Evolutionary conservation across 2,329 filamentous ascomycete species (phyloP), one percentile per base, ranked within the genome.

Genomic region (Fusarium sp.): DNA sequence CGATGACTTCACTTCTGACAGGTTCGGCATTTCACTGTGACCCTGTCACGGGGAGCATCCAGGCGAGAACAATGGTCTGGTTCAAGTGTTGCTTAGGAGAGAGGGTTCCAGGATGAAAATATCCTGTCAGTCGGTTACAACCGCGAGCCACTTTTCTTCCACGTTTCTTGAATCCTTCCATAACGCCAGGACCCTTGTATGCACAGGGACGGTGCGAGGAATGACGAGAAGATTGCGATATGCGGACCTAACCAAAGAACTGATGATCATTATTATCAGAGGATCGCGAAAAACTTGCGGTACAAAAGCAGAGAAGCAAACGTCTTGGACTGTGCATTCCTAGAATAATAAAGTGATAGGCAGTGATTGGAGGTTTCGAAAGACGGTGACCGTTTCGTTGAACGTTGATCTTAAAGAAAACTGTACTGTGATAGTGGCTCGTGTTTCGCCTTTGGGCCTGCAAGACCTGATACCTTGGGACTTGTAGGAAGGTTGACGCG

Each of bases 201-300:
- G 33, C 29, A 42, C 42, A 51, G 43, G 23, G 48, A 41, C 47
- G 39, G 65, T 57, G 49, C 43, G 56, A 67, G 50, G 57, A 72
- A 74, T 72, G 70, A 58, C 49, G 46, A 62, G 62, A 59, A 66
- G 49, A 73, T 67, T 72, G 64, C 48, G 69, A 72, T 72, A 52
- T 59, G 66, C 64, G 36, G 55, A 50, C 55, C 58, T 61, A 49
- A 49, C 53, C 58, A 36, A 31, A 43, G 35, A 58, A 31, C 48
- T 58, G 61, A 64, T 58, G 64, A 71, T 74, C 66, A 56, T 50
- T 49, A 58, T 69, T 49, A 58, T 69, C 56, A 39, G 55, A 62
- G 47, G 39, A 42, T 23, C 35, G 40, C 45, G 33, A 39, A 55
- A 45, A 56, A 42, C 43, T 52, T 52, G 66, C 66, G 50, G 54